phyloP scores from a whole-genome alignment of 371 early-diverging fungal genomes.

The Rhizomucor pusillus region DNA sequence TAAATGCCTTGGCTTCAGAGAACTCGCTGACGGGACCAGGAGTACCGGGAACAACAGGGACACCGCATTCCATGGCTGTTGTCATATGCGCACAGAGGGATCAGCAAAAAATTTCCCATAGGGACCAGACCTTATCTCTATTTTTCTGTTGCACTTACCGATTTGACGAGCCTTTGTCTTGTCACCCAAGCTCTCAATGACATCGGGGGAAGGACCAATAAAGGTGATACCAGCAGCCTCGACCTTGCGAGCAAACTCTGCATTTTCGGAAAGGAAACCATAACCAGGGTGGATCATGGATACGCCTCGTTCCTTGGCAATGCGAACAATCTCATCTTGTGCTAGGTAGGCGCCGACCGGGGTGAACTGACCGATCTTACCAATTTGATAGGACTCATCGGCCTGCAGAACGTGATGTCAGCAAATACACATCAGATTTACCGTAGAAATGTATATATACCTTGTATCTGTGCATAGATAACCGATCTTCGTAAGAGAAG shows the following conservation, averaged over 20 bases:
- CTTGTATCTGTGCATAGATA: slow-evolving; percentile 93
- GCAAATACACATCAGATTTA: too few relatives aligned
- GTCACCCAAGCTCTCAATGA: slow-evolving; percentile 90
- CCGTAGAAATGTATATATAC: slow-evolving; percentile 23
- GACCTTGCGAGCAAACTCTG: slow-evolving; percentile 86
- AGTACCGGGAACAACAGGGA: slow-evolving; percentile 86
- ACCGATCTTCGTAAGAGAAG: slow-evolving; percentile 89
- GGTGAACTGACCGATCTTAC: slow-evolving; percentile 71
- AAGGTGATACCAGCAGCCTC: slow-evolving; percentile 90
- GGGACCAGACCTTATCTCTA: too few relatives aligned
- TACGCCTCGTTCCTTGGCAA: slow-evolving; percentile 80
- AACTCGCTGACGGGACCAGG: slow-evolving; percentile 78
- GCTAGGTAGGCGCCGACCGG: slow-evolving; percentile 94
- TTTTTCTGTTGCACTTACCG: slow-evolving; percentile 45
- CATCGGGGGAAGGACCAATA: slow-evolving; percentile 84
- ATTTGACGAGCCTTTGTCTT: slow-evolving; percentile 90
- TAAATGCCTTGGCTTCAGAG: slow-evolving; percentile 71
- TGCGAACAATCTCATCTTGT: slow-evolving; percentile 86
- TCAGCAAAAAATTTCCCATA: slow-evolving; percentile 27
- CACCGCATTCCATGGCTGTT: slow-evolving; percentile 75
- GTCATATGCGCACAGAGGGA: background rate
- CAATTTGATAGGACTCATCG: slow-evolving; percentile 93
- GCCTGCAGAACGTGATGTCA: too few relatives aligned
- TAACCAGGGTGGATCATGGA: slow-evolving; percentile 88
- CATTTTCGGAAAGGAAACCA: slow-evolving; percentile 91